Conservation (phyloP, 164 flowering plant genomes). For the Taxillus chinensis region DNA sequence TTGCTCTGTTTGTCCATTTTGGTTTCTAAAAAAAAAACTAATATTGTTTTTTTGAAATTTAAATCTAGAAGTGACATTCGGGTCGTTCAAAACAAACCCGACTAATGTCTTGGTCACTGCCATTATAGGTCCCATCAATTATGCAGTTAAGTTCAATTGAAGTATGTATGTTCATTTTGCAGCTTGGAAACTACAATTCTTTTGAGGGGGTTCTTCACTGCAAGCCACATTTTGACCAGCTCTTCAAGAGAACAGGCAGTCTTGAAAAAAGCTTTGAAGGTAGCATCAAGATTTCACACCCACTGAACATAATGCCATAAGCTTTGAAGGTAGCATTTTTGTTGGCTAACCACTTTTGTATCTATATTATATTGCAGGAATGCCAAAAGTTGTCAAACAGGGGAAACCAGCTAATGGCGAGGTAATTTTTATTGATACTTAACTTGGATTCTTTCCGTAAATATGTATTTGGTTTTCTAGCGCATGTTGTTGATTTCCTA, state of each 20-base stretch:
- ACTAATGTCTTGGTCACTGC: too few species aligned
- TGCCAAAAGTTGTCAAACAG: slow-evolving; percentile 69
- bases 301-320: slow-evolving; percentile 9
- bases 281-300: slow-evolving; percentile 9
- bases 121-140: too few species aligned
- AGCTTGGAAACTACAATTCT: slow-evolving; percentile 89
- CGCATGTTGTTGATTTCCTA: too few species aligned
- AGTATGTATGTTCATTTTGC: slow-evolving; percentile 15
- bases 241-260: slow-evolving; percentile 86
- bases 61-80: too few species aligned
- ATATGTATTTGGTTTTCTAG: not conserved
- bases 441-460: not conserved
- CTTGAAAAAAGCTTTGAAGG: slow-evolving; percentile 95
- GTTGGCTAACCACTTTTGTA: not conserved
- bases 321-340: slow-evolving; percentile 66
- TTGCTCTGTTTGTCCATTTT: too few species aligned
- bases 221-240: slow-evolving; percentile 92
- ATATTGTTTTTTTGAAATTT: too few species aligned
- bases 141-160: too few species aligned
- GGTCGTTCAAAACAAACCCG: too few species aligned
- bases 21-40: too few species aligned
- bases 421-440: slow-evolving; percentile 28
- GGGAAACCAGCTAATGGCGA: slow-evolving; percentile 53
- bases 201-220: slow-evolving; percentile 93
- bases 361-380: slow-evolving; percentile 31